Evolutionary conservation across 2,329 filamentous ascomycete species (phyloP), one percentile per base, ranked within the genome.

Genomic region (Albifimbria verrucaria): DNA sequence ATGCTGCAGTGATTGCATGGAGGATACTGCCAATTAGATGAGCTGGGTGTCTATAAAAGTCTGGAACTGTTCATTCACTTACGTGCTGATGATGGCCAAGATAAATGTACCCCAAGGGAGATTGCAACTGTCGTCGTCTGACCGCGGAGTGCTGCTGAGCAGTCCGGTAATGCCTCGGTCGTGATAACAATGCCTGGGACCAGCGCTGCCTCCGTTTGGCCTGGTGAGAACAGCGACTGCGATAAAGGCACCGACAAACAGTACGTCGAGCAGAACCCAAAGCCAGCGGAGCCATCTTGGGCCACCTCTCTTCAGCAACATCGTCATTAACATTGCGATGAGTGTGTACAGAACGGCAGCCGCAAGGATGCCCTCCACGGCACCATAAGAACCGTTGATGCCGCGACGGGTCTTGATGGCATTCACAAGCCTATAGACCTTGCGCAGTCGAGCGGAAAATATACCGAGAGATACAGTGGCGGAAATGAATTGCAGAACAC

Each of bases 311-410:
- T 45, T 45, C 7, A 45, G 42, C 7, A 45, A 21, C 18, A 45
- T 17, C 7, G 20, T 15, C 6, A 60, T 7, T 2, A 60, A 6
- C 49, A 56, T 54, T 3, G 53, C 52, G 4, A 60, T 18, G 1
- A 59, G 50, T 0, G 57, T 60, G 39, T 60, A 60, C 10, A 59
- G 4, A 3, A 55, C 57, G n/a, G 58, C 58, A 1, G 53, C 55
- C 2, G 53, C 58, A 2, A 60, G 43, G 4, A 60, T 60, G n/a
- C 58, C 58, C 12, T 59, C 57, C 4, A 60, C 58, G 1, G 55
- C 58, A 0, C 55, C 55, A 9, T 50, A 58, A 2, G 51, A 26
- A 6, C 23, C 17, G 3, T 52, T 59, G 3, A 60, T 25, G 2
- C 55, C 58, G 2, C 55, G 57, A 12, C 46, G 24, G 22, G 46